These are phyloP conservation scores for Gardenia jasminoides DNA, from an alignment of 257 asterid genomes.

Conservation along the genomic window DNA sequence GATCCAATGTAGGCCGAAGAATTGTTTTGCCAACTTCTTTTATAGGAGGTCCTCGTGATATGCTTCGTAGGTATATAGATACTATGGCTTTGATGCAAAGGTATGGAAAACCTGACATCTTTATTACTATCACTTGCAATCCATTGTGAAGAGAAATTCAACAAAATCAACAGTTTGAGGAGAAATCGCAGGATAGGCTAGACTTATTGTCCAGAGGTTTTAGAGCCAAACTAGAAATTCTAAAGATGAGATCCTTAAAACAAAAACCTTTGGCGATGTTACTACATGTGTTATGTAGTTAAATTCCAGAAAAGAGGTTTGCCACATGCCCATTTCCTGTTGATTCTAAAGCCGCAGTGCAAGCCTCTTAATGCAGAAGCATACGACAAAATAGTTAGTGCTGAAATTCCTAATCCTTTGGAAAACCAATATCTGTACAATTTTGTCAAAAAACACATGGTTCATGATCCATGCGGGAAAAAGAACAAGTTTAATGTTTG, in stretches of 20 bases:
- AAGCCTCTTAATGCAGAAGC: neutral
- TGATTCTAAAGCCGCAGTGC: neutral
- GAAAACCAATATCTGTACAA: neutral
- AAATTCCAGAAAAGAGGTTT: conserved; percentile 6
- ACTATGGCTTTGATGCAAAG: neutral
- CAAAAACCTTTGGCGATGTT: neutral
- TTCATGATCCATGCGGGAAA: conserved; percentile 6
- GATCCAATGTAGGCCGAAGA: neutral
- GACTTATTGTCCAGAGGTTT: neutral
- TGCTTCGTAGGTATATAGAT: neutral
- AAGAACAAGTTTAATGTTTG: neutral
- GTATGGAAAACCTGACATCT: neutral
- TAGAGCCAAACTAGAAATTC: neutral
- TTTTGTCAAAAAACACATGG: neutral
- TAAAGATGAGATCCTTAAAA: neutral
- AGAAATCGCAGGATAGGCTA: neutral
- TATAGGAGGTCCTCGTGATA: neutral
- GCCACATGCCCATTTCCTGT: neutral
- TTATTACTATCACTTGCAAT: neutral
- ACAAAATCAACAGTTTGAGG: neutral
- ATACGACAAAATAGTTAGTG: neutral
- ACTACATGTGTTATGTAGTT: neutral
- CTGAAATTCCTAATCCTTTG: neutral
- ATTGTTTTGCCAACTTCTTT: neutral
- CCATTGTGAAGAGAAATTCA: neutral